These are phyloP conservation scores for Alternaria metachromatica DNA, from an alignment of 2,329 filamentous ascomycete genomes.

Conservation along the genomic window DNA sequence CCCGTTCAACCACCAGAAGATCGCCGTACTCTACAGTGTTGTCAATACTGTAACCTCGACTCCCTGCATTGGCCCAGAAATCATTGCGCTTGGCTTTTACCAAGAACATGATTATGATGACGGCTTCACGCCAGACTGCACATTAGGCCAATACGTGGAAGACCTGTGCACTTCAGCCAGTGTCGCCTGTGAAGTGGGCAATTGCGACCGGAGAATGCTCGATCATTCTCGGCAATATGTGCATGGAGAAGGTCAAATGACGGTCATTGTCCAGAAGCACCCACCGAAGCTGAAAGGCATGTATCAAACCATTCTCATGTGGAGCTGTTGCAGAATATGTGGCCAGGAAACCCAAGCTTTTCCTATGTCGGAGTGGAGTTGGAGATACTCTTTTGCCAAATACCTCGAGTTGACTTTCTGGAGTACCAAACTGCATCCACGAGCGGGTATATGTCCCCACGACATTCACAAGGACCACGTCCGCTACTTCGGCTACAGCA, in stretches of 20 bases:
- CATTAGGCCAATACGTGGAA: constrained; percentile 93
- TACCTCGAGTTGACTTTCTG: constrained; percentile 98
- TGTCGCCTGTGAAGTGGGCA: constrained; percentile 79
- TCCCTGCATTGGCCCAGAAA: constrained; percentile 86
- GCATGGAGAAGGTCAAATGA: constrained; percentile 92
- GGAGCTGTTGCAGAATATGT: constrained; percentile 94
- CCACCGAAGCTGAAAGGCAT: constrained; percentile 69
- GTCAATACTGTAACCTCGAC: constrained; percentile 94
- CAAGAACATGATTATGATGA: constrained; percentile 78
- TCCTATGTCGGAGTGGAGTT: constrained; percentile 91
- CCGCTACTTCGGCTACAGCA: constrained; percentile 87
- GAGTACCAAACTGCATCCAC: constrained; percentile 81
- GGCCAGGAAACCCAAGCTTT: constrained; percentile 87
- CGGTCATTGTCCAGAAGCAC: constrained; percentile 83
- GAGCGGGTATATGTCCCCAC: constrained; percentile 80
- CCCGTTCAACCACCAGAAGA: constrained; percentile 94
- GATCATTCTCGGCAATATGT: constrained; percentile 97
- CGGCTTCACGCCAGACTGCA: constrained; percentile 83
- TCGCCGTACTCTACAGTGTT: constrained; percentile 90
- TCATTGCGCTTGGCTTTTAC: constrained; percentile 92
- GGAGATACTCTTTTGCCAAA: constrained; percentile 98
- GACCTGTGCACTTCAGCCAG: constrained; percentile 80
- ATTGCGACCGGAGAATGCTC: constrained; percentile 86
- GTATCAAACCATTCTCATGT: constrained; percentile 88
- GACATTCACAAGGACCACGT: constrained; percentile 93